These are phyloP conservation scores for Rhynchosporium graminicola DNA, from an alignment of 2,329 filamentous ascomycete genomes.

Conservation along the genomic window DNA sequence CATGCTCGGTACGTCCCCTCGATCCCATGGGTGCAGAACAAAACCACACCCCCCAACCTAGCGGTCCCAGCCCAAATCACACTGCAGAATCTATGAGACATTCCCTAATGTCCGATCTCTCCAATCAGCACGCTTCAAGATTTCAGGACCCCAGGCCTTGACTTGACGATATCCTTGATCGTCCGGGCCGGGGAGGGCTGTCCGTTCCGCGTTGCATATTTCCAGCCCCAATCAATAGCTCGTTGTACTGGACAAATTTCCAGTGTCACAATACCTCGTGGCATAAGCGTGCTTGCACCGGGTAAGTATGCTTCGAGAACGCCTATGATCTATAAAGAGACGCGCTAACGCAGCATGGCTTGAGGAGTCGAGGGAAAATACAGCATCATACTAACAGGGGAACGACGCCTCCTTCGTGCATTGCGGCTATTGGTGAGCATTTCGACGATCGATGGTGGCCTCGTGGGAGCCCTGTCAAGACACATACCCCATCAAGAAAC, in stretches of 20 bases:
- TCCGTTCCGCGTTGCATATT: not conserved
- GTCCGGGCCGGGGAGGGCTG: not conserved
- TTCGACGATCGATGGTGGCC: not conserved
- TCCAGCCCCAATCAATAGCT: conserved; percentile 4
- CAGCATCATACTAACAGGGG: too few relatives aligned
- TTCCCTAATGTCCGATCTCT: not conserved
- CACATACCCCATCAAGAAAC: not conserved
- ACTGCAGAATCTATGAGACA: not conserved
- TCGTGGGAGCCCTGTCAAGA: too few relatives aligned
- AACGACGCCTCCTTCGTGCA: not conserved
- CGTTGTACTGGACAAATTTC: conserved; percentile 1
- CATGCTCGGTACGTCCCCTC: not conserved
- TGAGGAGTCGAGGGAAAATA: not conserved
- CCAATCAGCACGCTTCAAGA: conserved; percentile 7
- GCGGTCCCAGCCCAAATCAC: not conserved
- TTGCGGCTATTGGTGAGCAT: not conserved
- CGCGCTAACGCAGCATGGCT: not conserved
- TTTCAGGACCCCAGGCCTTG: not conserved
- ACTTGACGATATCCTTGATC: not conserved
- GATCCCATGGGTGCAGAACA: conserved; percentile 9
- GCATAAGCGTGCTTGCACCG: not conserved
- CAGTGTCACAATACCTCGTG: conserved; percentile 9
- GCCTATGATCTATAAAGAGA: not conserved
- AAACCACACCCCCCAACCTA: not conserved
- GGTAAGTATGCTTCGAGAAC: not conserved